Base-by-base conservation (phyloP, 345 rosid genomes). In the Brassica rapa region DNA sequence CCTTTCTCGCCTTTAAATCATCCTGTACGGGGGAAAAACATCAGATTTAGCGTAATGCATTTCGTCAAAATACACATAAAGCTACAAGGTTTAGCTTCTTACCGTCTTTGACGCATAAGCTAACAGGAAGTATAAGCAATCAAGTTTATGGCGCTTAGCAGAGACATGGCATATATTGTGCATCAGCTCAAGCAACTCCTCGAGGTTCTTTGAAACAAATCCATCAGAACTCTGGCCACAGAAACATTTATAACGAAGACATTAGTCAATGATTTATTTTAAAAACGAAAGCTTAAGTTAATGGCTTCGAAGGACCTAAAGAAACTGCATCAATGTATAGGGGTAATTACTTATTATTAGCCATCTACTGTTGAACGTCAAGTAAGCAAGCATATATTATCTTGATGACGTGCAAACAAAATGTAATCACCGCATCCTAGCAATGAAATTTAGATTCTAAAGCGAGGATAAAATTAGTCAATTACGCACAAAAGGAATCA, bases 131-230 rank as follows among this genome's bases (percentile, higher is more conserved):
- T 95, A 86, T 81, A 95, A 85, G 82, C 99, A 95, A 68, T 93
- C 96, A 67, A 95, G 97, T 70, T 97, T 90, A 77, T 93, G 90
- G 37, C 89, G 90, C 86, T 87, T 95, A 49, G 98, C 98, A 80
- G 98, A 93, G 74, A 91, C 94, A 85, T 93, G 98, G 80, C 97
- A 90, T 77, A 87, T 87, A 76, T 91, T 88, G 51, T 87, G 85
- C 98, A 95, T 89, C 29, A 89, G 87, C 62, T 76, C 84, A 62
- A 88, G 89, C 83, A 93, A 72, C 77, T 91, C 91, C 80, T 88
- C 88, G 21, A 91, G 81, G 72, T 85, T 82, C 64, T 91, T 86
- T 30, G 92, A 81, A 63, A 87, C 77, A 75, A 85, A 87, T 68
- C 81, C 86, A 77, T 90, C 88, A 74, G 73, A 82, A 65, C 79